Evolutionary conservation across 306 rosid genomes (phyloP).

Genomic region (Arachis stenosperma): DNA sequence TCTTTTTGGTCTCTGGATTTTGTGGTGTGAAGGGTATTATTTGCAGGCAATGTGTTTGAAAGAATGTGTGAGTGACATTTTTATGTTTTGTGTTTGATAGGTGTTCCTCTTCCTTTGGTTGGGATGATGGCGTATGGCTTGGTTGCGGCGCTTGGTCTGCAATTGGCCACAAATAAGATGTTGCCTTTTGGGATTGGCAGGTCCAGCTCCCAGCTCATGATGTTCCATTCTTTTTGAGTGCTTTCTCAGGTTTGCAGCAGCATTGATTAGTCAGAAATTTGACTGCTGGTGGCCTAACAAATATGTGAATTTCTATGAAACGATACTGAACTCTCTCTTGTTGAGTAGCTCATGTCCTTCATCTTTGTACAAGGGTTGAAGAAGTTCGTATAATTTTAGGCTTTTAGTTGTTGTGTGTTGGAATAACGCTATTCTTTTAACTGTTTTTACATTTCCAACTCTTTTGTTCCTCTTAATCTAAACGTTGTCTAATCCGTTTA

Average conservation of each 20-base stretch:
- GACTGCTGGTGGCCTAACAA: constrained; percentile 32
- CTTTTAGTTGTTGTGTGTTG: not conserved
- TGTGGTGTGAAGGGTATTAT: no score
- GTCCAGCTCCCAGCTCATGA: no score
- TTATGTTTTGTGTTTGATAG: no score
- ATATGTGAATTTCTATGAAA: not conserved
- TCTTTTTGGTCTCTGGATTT: no score
- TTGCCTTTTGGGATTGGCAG: no score
- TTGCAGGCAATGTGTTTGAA: no score
- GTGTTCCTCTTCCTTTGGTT: no score
- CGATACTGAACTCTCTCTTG: not conserved
- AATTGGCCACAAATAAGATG: no score
- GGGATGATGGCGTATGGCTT: no score
- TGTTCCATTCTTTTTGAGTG: constrained; percentile 2
- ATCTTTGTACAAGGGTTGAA: not conserved
- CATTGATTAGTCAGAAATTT: constrained; percentile 60
- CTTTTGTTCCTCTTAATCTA: constrained; percentile 9
- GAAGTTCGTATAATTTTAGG: not conserved
- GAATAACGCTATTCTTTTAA: constrained; percentile 15
- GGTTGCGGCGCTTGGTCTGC: no score
- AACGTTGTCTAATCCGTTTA: not conserved
- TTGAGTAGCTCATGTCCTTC: constrained; percentile 7
- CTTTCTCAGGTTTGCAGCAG: constrained; percentile 84
- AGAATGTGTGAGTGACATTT: no score
- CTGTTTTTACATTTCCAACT: constrained; percentile 9